Percentiles rank a stretch among this genome's conserved stretches.
phyloP scores from a whole-genome alignment of 805 yeast species.

The Myxozyma neotropica region DNA sequence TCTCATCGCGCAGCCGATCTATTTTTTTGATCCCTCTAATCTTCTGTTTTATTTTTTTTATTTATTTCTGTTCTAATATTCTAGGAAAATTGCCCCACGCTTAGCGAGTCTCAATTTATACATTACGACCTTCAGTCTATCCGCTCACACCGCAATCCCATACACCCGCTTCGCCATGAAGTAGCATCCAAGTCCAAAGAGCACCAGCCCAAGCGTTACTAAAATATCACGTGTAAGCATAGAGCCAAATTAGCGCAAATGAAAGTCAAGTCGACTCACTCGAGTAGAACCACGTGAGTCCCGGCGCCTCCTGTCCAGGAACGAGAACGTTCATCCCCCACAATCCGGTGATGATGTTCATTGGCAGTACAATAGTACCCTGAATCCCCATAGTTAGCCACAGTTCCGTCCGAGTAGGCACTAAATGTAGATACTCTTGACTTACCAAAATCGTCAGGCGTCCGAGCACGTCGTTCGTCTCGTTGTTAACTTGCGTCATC shows the following conservation, averaged over 20 bases:
- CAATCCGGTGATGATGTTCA: slow-evolving; percentile 92
- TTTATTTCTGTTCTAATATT: too few relatives aligned
- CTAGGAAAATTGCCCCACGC: too few relatives aligned
- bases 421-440: neutral
- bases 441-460: slow-evolving; percentile 63
- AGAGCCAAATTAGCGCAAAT: neutral
- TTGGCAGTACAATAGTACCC: slow-evolving; percentile 93
- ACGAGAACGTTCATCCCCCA: slow-evolving; percentile 99
- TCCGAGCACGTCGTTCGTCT: slow-evolving; percentile 93
- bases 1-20: slow-evolving; percentile 5
- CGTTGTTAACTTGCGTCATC: slow-evolving; percentile 95
- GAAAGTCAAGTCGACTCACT: slow-evolving; percentile 6
- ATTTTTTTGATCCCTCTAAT: neutral
- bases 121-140: too few relatives aligned
- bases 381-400: slow-evolving; percentile 38
- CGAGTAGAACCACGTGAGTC: slow-evolving; percentile 62
- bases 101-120: too few relatives aligned
- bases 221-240: neutral
- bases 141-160: slow-evolving; percentile 15
- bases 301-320: slow-evolving; percentile 79
- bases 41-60: neutral
- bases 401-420: neutral
- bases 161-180: slow-evolving; percentile 23
- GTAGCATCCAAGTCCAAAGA: slow-evolving; percentile 26
- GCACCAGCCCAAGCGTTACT: slow-evolving; percentile 25